A percentile compares a stretch with the other conserved stretches of the same genome.
Conservation (phyloP, 2,329 filamentous ascomycete species). For the Cephalotrichum gorgonifer region DNA sequence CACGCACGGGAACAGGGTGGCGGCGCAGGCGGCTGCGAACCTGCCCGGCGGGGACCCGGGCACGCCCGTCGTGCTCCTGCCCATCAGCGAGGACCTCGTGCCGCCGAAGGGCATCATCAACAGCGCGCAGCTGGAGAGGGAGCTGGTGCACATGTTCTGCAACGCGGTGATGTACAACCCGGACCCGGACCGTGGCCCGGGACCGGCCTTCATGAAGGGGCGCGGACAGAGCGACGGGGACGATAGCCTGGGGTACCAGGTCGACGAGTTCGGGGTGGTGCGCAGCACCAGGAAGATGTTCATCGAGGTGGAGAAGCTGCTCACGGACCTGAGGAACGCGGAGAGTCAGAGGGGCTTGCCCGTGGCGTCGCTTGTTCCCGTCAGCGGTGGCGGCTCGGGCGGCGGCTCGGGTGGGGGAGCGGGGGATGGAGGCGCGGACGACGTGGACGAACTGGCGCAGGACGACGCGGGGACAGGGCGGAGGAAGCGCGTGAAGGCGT, state of each 20-base stretch:
- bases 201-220: constrained; percentile 45
- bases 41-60: constrained; percentile 50
- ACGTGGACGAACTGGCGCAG: constrained; percentile 35
- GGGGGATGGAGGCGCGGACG: constrained; percentile 32
- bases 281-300: constrained; percentile 86
- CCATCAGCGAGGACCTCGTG: constrained; percentile 64
- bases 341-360: constrained; percentile 45
- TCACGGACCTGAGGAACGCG: constrained; percentile 65
- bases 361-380: constrained; percentile 15
- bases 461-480: constrained; percentile 19
- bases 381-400: constrained; percentile 8
- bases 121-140: constrained; percentile 81
- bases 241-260: constrained; percentile 47
- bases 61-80: constrained; percentile 49
- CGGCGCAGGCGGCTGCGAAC: constrained; percentile 46
- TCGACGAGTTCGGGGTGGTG: constrained; percentile 78
- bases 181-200: constrained; percentile 63
- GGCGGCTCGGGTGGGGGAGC: constrained; percentile 8
- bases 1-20: constrained; percentile 59
- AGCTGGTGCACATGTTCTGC: constrained; percentile 92
- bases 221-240: constrained; percentile 24
- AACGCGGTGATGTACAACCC: constrained; percentile 99
- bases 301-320: constrained; percentile 69
- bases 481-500: constrained; percentile 6
- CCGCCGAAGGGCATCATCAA: constrained; percentile 90